These are phyloP conservation scores for Pichia gijzeniarum DNA, from an alignment of 805 yeast species.

Conservation along the genomic window DNA sequence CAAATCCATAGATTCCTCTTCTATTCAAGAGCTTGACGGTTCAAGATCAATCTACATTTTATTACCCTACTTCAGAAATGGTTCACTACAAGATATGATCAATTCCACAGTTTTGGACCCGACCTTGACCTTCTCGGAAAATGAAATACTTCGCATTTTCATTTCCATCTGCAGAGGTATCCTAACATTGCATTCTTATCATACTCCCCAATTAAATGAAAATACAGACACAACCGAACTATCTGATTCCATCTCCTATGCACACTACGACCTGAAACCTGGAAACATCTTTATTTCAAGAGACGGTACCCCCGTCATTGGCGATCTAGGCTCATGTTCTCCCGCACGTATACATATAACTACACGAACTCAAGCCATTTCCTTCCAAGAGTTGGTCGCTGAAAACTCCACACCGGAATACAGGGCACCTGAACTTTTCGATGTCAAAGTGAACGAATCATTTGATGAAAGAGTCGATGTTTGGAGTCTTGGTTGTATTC, in stretches of 20 bases:
- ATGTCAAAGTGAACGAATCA: constrained; percentile 58
- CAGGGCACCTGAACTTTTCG: constrained; percentile 85
- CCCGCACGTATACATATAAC: constrained; percentile 50
- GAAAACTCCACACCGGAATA: constrained; percentile 84
- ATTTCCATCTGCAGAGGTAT: constrained; percentile 71
- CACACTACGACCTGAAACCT: constrained; percentile 86
- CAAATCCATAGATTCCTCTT: constrained; percentile 60
- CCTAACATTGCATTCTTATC: constrained; percentile 65
- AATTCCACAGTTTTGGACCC: constrained; percentile 52
- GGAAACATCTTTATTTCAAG: constrained; percentile 78
- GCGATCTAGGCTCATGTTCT: constrained; percentile 78
- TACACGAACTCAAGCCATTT: constrained; percentile 63
- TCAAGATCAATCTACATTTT: constrained; percentile 71
- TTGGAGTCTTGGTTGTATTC: constrained; percentile 86
- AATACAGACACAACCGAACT: constrained; percentile 37
- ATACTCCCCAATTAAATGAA: constrained; percentile 19
- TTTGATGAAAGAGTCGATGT: constrained; percentile 76
- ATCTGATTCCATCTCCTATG: constrained; percentile 57
- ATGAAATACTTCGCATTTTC: constrained; percentile 54
- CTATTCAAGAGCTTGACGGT: constrained; percentile 72
- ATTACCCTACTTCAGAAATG: constrained; percentile 67
- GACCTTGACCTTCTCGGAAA: constrained; percentile 42
- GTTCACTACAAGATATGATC: constrained; percentile 78
- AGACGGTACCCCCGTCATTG: constrained; percentile 69
- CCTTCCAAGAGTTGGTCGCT: constrained; percentile 72